A percentile compares a stretch with the other conserved stretches of the same genome.
Conservation (phyloP, 2,329 filamentous ascomycete genomes). For the Alternaria sp. region DNA sequence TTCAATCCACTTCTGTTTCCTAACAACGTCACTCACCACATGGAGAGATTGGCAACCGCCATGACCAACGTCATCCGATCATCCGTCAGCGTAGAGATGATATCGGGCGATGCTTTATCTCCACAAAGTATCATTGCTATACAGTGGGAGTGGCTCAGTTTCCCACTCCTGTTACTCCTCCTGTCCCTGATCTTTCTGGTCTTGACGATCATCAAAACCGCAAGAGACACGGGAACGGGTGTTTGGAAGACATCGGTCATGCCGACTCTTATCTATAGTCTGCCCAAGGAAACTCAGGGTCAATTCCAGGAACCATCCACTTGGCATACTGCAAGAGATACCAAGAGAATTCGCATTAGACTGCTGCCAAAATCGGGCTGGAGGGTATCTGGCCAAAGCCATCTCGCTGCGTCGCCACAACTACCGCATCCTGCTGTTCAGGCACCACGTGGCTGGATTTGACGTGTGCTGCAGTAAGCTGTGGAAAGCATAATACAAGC, state of each 20-base stretch:
- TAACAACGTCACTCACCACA: constrained; percentile 24
- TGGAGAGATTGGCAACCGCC: constrained; percentile 24
- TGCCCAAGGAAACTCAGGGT: constrained; percentile 15
- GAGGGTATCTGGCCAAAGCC: constrained; percentile 18
- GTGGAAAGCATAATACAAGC: too few species aligned
- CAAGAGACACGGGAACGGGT: not conserved
- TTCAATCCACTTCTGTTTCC: constrained; percentile 24
- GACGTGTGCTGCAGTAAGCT: too few species aligned
- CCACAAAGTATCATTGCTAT: constrained; percentile 10
- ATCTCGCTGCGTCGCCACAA: too few species aligned
- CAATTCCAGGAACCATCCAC: too few species aligned
- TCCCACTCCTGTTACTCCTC: constrained; percentile 30
- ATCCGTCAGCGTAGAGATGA: not conserved
- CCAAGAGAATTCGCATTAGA: constrained; percentile 16
- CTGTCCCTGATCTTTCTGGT: constrained; percentile 33
- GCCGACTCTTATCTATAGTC: constrained; percentile 27
- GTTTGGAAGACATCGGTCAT: constrained; percentile 42
- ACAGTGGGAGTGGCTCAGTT: constrained; percentile 34
- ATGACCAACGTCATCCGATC: constrained; percentile 29
- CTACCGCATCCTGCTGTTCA: not conserved
- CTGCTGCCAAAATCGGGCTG: constrained; percentile 20
- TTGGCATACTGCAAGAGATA: too few species aligned
- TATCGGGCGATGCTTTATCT: constrained; percentile 6
- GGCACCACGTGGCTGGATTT: constrained; percentile 13
- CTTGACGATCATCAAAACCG: constrained; percentile 17